Base-by-base conservation (phyloP, 768 basidiomycete species). In the Lactarius vividus region DNA sequence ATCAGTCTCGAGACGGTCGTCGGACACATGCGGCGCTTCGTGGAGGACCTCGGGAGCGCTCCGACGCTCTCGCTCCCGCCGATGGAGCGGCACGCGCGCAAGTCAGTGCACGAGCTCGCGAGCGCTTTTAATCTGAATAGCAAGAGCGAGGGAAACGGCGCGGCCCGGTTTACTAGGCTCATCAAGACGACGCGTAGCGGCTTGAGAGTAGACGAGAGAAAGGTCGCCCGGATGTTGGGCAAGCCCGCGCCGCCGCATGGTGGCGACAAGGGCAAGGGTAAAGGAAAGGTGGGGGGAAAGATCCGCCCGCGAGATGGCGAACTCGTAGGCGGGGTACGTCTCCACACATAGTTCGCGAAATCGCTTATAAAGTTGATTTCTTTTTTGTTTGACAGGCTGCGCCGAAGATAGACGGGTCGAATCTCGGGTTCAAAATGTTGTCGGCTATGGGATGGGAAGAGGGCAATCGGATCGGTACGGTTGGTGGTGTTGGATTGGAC, bases 361-460 rank as follows among this genome's bases (percentile, higher is more conserved):
- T 52, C 33, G n/a, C 11, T 31, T 6, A 15, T n/a, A n/a, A n/a
- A n/a, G 28, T 35, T 13, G 52, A 59, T n/a, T 31, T 59, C 63
- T 35, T 62, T 10, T n/a, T 55, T 4, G 10, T 18, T 73, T n/a
- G 20, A 5, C n/a, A 90, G 82, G 87, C 88, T 57, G 93, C 92
- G 16, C 91, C 91, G 2, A 93, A 88, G 78, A 89, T 98, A 61
- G 88, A 84, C 18, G 80, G 84, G 69, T 78, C 84, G 2, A 98
- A 98, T 71, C 72, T 95, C 58, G 96, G 96, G 0, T 97, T 96
- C 79, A 85, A 78, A 77, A 84, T 98, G 85, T 75, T 98, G 68
- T 86, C 88, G 16, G 80, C 83, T 67, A 97, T 98, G 96, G 96
- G 96, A 49, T 96, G 94, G 94, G 74, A 84, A 3, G 91, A 94